Evolutionary conservation across 345 rosid species (phyloP).

Genomic region (Streptanthus diversifolius): DNA sequence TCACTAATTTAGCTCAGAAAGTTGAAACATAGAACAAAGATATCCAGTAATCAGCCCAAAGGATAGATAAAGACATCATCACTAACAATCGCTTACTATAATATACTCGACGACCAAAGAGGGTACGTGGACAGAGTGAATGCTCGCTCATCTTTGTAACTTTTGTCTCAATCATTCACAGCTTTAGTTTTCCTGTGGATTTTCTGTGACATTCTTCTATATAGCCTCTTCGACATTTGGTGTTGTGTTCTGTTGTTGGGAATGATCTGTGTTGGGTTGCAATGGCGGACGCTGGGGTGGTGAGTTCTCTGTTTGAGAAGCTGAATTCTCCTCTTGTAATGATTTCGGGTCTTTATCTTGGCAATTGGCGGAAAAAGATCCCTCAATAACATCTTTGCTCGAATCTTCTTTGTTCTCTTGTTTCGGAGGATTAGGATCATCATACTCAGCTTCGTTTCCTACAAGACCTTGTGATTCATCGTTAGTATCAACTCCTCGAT

Average conservation of each 20-base stretch:
- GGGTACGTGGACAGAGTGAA: conserved; percentile 1
- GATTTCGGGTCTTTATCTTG: conserved; percentile 6
- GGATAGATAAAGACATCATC: neutral
- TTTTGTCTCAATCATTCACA: conserved; percentile 1
- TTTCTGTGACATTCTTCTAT: conserved; percentile 4
- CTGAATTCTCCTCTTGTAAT: conserved; percentile 14
- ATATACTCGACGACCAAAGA: conserved; percentile 21
- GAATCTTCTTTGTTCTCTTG: conserved; percentile 15
- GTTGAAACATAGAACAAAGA: neutral
- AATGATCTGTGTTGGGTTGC: conserved; percentile 3
- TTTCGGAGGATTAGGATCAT: conserved; percentile 9
- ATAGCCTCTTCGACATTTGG: neutral
- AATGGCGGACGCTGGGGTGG: neutral
- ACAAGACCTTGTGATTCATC: neutral
- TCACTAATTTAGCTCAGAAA: neutral
- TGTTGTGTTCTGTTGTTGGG: neutral
- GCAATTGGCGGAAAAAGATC: neutral
- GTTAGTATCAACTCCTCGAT: conserved; percentile 10
- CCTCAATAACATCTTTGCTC: conserved; percentile 3
- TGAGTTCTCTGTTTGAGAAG: conserved; percentile 14
- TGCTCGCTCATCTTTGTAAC: neutral
- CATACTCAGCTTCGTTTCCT: neutral
- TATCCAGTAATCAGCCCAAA: neutral
- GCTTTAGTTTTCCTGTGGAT: conserved; percentile 12
- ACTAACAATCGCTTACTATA: conserved; percentile 1